These are phyloP conservation scores for Millerago galiae DNA, from an alignment of 805 yeast species.

Conservation along the genomic window DNA sequence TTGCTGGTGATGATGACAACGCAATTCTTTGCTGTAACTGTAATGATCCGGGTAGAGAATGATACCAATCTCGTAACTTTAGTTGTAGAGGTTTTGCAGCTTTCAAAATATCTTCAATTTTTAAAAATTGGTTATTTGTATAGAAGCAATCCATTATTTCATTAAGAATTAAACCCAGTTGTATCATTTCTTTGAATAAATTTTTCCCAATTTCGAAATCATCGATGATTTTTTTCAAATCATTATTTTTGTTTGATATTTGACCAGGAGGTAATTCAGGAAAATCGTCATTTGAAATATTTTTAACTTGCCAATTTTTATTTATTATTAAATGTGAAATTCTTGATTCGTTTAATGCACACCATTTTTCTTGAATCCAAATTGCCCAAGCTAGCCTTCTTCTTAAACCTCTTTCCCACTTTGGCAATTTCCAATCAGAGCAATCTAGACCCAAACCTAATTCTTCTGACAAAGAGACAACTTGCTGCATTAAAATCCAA, in stretches of 20 bases:
- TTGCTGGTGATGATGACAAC: neutral
- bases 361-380: slow-evolving; percentile 89
- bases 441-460: slow-evolving; percentile 90
- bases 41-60: slow-evolving; percentile 54
- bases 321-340: slow-evolving; percentile 75
- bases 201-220: slow-evolving; percentile 68
- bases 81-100: slow-evolving; percentile 79
- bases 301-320: slow-evolving; percentile 72
- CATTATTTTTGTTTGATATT: slow-evolving; percentile 11
- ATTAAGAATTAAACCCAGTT: slow-evolving; percentile 59
- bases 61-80: slow-evolving; percentile 70
- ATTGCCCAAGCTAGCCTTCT: slow-evolving; percentile 95
- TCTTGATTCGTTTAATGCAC: slow-evolving; percentile 70
- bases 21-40: slow-evolving; percentile 31
- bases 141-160: slow-evolving; percentile 70
- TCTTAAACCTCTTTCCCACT: slow-evolving; percentile 90
- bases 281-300: slow-evolving; percentile 65
- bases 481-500: slow-evolving; percentile 83
- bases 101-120: slow-evolving; percentile 62
- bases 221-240: slow-evolving; percentile 23
- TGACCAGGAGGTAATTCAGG: slow-evolving; percentile 51
- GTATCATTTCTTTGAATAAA: slow-evolving; percentile 61
- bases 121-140: slow-evolving; percentile 36
- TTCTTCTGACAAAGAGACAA: slow-evolving; percentile 84
- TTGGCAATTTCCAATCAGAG: slow-evolving; percentile 83